Conservation (phyloP, 495 filamentous ascomycete genomes). For the Venustampulla echinocandica region DNA sequence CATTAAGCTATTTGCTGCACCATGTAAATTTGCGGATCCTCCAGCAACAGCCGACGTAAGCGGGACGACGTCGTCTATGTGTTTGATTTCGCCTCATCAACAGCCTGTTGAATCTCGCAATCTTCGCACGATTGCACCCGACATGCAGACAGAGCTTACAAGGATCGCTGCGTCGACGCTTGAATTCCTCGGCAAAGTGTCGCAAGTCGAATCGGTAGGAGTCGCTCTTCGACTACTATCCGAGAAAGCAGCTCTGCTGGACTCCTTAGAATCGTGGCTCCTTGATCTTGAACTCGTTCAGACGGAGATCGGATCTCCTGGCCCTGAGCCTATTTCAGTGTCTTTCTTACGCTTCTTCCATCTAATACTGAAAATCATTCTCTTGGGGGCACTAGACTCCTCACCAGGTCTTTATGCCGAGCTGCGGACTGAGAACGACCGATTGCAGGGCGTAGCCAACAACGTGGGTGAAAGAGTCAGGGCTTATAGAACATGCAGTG, state of each 20-base stretch:
- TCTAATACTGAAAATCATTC: constrained; percentile 28
- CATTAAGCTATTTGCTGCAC: constrained; percentile 32
- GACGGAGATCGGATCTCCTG: constrained; percentile 15
- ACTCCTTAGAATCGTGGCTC: constrained; percentile 29
- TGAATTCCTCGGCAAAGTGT: constrained; percentile 29
- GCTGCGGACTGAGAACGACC: constrained; percentile 27
- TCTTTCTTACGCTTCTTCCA: constrained; percentile 30
- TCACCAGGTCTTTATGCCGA: constrained; percentile 24
- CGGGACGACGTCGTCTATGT: constrained; percentile 17
- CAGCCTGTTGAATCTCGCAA: constrained; percentile 18
- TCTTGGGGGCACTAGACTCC: constrained; percentile 26
- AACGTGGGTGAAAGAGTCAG: constrained; percentile 26
- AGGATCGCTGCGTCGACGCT: constrained; percentile 27
- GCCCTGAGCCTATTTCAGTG: constrained; percentile 27
- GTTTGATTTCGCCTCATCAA: constrained; percentile 23
- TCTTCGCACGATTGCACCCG: constrained; percentile 28
- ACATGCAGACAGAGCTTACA: constrained; percentile 29
- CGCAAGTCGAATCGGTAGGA: constrained; percentile 24
- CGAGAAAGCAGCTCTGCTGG: constrained; percentile 27
- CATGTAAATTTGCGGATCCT: constrained; percentile 29
- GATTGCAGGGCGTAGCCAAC: constrained; percentile 26
- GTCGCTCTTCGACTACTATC: constrained; percentile 27
- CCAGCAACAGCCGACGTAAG: constrained; percentile 21
- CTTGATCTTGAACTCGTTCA: constrained; percentile 26
- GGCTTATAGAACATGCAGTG: constrained; percentile 23